phyloP scores from a whole-genome alignment of 2,329 filamentous ascomycete species.

The Diaporthe vexans region DNA sequence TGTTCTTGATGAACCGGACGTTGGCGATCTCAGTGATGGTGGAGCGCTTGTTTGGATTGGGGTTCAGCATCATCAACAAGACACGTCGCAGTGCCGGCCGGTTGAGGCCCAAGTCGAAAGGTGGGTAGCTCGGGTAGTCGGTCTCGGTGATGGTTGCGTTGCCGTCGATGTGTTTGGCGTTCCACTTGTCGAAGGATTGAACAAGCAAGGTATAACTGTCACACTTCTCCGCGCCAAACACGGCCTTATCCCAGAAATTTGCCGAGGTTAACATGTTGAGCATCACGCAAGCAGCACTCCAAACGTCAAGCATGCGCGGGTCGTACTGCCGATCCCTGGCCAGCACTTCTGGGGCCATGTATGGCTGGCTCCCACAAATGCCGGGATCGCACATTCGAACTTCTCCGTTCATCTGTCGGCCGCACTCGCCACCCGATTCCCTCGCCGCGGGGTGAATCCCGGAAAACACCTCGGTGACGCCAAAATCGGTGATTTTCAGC shows the following conservation, averaged over 20 bases:
- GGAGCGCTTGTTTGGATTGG: constrained; percentile 78
- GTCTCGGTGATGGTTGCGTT: constrained; percentile 63
- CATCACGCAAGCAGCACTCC: constrained; percentile 88
- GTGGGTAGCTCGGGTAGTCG: constrained; percentile 75
- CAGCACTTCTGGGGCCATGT: constrained; percentile 89
- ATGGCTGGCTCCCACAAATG: constrained; percentile 87
- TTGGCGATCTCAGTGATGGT: constrained; percentile 77
- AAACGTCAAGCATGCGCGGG: constrained; percentile 85
- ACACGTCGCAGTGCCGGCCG: constrained; percentile 78
- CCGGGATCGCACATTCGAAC: constrained; percentile 81
- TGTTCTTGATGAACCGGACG: constrained; percentile 79
- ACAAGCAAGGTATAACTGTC: constrained; percentile 76
- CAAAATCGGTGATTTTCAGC: constrained; percentile 93
- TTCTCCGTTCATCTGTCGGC: constrained; percentile 75
- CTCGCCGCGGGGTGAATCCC: constrained; percentile 85
- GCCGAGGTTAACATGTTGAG: constrained; percentile 81
- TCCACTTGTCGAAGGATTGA: constrained; percentile 78
- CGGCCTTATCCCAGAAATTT: constrained; percentile 81
- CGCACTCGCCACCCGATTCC: constrained; percentile 80
- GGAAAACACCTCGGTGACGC: constrained; percentile 87
- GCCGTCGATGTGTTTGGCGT: constrained; percentile 62
- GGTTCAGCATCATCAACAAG: constrained; percentile 86
- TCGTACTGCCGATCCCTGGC: constrained; percentile 76
- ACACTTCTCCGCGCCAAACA: constrained; percentile 58
- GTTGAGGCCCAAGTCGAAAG: constrained; percentile 75